Percentiles rank a stretch among this genome's conserved stretches.
These are phyloP conservation scores for Neocatenulostroma microsporum DNA, from an alignment of 2,329 filamentous ascomycete genomes.

Conservation along the genomic window DNA sequence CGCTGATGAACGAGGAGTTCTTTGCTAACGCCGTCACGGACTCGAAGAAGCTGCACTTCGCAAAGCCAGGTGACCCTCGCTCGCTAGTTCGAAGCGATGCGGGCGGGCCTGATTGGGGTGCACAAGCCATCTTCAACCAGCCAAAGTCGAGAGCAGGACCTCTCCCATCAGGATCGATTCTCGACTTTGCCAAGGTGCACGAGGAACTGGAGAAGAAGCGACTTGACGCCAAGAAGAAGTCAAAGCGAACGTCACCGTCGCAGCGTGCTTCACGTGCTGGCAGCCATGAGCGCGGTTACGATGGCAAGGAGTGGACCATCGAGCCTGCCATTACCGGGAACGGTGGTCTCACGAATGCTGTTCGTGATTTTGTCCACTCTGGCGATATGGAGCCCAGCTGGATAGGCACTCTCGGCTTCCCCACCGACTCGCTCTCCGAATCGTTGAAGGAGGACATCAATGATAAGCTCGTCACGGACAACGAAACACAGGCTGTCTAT, in stretches of 20 bases:
- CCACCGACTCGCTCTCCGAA: slow-evolving; percentile 73
- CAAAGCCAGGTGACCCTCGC: slow-evolving; percentile 40
- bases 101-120: slow-evolving; percentile 69
- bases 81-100: slow-evolving; percentile 63
- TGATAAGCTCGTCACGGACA: slow-evolving; percentile 67
- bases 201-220: slow-evolving; percentile 27
- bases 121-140: slow-evolving; percentile 58
- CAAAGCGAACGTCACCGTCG: slow-evolving; percentile 13
- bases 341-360: slow-evolving; percentile 81
- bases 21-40: slow-evolving; percentile 35
- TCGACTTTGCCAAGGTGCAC: slow-evolving; percentile 54
- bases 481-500: slow-evolving; percentile 72
- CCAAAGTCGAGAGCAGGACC: slow-evolving; percentile 67
- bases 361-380: slow-evolving; percentile 51
- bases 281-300: slow-evolving; percentile 48
- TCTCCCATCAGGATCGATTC: slow-evolving; percentile 66
- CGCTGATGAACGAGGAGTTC: slow-evolving; percentile 36
- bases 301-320: slow-evolving; percentile 72
- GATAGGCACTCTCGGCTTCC: slow-evolving; percentile 90
- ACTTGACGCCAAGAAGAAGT: slow-evolving; percentile 15
- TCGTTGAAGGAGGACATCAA: slow-evolving; percentile 76
- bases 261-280: slow-evolving; percentile 23
- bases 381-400: slow-evolving; percentile 72
- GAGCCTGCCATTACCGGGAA: slow-evolving; percentile 86
- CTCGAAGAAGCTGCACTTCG: slow-evolving; percentile 47